phyloP scores from a whole-genome alignment of 805 yeast genomes.

The Candida tammaniensis region DNA sequence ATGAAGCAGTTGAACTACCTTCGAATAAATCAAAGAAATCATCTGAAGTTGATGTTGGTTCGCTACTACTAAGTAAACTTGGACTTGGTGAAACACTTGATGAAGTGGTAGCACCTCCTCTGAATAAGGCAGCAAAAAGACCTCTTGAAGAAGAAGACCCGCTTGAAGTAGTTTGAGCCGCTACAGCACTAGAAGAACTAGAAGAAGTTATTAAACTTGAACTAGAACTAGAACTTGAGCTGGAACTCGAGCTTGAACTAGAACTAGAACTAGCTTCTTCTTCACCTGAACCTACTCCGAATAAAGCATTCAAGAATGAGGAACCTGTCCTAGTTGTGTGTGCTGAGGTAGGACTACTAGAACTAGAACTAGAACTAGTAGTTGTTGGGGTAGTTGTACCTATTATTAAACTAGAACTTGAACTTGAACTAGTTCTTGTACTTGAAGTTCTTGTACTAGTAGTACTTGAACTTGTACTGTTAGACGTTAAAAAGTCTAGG shows the following conservation, averaged over 20 bases:
- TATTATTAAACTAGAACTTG: constrained; percentile 10
- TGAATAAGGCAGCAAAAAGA: constrained; percentile 8
- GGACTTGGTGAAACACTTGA: constrained; percentile 6
- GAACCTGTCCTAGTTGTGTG: background rate
- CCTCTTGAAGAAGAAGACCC: constrained; percentile 7
- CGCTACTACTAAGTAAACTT: constrained; percentile 3
- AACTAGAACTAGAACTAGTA: constrained; percentile 6
- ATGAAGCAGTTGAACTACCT: background rate
- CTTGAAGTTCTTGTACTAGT: constrained; percentile 13
- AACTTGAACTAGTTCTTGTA: constrained; percentile 12
- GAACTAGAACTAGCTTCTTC: constrained; percentile 8
- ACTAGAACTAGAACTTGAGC: constrained; percentile 11
- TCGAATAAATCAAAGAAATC: constrained; percentile 3
- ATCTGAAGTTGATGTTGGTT: constrained; percentile 9
- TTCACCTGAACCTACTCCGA: background rate
- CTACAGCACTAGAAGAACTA: constrained; percentile 10
- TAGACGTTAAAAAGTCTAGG: background rate
- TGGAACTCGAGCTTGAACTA: constrained; percentile 13
- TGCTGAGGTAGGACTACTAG: constrained; percentile 1
- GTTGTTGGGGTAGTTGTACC: constrained; percentile 6
- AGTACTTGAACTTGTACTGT: constrained; percentile 9
- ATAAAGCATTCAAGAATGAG: too few species aligned
- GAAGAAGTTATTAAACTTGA: constrained; percentile 5
- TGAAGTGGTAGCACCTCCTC: constrained; percentile 4
- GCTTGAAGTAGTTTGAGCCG: constrained; percentile 8